Evolutionary conservation across 352 stramenopile species (phyloP).

Genomic region (Plasmopara viticola): DNA sequence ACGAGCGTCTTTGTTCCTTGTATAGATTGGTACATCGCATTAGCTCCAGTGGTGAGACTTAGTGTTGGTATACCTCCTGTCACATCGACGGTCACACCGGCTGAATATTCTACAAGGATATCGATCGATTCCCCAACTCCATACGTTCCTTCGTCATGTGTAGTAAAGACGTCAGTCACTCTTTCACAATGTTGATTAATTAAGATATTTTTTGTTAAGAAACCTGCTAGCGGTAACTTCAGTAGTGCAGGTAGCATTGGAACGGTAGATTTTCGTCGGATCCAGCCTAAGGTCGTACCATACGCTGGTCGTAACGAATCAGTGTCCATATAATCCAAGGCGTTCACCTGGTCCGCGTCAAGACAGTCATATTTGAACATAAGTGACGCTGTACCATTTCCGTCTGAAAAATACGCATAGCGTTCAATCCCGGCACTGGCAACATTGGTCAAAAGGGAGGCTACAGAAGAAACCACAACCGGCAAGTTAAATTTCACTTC

Average conservation of each 20-base stretch:
- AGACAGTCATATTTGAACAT: constrained; percentile 43
- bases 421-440: constrained; percentile 19
- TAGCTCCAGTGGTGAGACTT: constrained; percentile 29
- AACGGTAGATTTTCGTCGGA: constrained; percentile 30
- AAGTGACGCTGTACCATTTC: constrained; percentile 42
- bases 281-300: constrained; percentile 36
- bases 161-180: constrained; percentile 29
- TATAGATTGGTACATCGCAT: constrained; percentile 40
- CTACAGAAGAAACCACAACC: constrained; percentile 29
- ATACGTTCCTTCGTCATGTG: constrained; percentile 43
- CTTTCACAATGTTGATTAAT: constrained; percentile 45
- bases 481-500: constrained; percentile 45
- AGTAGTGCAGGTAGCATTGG: constrained; percentile 40
- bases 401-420: constrained; percentile 36
- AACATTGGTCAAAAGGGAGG: constrained; percentile 38
- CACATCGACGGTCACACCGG: constrained; percentile 35
- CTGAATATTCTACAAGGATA: constrained; percentile 45
- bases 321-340: constrained; percentile 38
- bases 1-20: constrained; percentile 28
- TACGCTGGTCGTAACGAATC: constrained; percentile 37
- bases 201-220: constrained; percentile 48
- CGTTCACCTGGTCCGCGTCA: constrained; percentile 25
- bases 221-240: constrained; percentile 26
- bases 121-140: constrained; percentile 57
- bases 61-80: constrained; percentile 33